phyloP scores from a whole-genome alignment of 257 asterid species.

The Solanum megistacrolobum region DNA sequence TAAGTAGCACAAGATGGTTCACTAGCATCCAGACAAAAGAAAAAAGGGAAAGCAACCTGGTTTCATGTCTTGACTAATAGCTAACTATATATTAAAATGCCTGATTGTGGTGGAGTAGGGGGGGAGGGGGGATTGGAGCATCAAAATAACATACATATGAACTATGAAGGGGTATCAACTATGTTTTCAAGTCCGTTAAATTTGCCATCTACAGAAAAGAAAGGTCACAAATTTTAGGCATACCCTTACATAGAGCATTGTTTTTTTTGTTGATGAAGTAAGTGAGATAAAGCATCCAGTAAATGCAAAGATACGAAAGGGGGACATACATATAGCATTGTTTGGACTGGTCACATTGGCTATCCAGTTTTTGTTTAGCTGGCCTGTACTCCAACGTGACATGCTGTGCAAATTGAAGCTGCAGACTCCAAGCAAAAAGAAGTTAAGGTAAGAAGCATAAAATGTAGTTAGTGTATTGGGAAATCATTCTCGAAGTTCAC shows the following conservation, averaged over 20 bases:
- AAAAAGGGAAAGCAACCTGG: background rate
- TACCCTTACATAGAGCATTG: conserved; percentile 14
- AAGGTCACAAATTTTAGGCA: background rate
- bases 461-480: background rate
- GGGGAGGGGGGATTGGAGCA: background rate
- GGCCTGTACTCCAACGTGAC: conserved; percentile 28
- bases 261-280: background rate
- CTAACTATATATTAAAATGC: background rate
- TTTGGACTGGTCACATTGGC: conserved; percentile 3
- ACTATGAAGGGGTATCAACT: background rate
- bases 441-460: background rate
- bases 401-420: conserved; percentile 50
- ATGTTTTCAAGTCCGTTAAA: background rate
- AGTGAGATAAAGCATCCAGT: background rate
- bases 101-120: background rate
- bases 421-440: conserved; percentile 5
- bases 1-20: background rate
- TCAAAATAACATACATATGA: background rate
- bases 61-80: background rate
- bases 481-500: background rate
- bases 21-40: background rate
- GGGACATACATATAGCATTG: conserved; percentile 11
- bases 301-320: background rate
- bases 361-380: conserved; percentile 5
- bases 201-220: background rate